Evolutionary conservation across 441 rosid genomes (phyloP).

Genomic region (Gossypium davidsonii): DNA sequence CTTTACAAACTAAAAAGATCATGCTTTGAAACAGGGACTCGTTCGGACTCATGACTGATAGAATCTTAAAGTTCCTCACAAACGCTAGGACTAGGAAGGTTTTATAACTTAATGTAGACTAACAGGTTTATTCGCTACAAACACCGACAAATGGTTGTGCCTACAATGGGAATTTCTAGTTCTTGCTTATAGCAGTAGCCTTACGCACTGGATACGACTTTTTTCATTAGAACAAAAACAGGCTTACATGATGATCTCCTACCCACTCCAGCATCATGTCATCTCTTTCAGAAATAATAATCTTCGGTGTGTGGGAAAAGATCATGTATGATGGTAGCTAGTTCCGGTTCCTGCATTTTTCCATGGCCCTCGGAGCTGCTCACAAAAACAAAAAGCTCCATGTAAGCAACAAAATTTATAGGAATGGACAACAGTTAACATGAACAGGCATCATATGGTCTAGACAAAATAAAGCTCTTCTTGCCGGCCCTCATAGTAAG

Average conservation of each 20-base stretch:
- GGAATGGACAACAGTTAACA: background rate
- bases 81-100: conserved; percentile 19
- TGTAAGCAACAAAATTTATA: background rate
- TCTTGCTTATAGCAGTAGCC: background rate
- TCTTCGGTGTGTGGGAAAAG: conserved; percentile 12
- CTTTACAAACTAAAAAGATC: conserved; percentile 32
- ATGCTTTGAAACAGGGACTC: conserved; percentile 18
- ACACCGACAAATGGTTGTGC: too few relatives aligned
- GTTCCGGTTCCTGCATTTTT: conserved; percentile 50
- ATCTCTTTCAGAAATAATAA: background rate
- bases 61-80: conserved; percentile 13
- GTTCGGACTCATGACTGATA: conserved; percentile 14
- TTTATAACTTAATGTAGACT: conserved; percentile 11
- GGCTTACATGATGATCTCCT: conserved; percentile 23
- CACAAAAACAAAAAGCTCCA: background rate
- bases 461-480: background rate
- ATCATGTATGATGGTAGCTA: conserved; percentile 23
- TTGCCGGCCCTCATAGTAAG: background rate
- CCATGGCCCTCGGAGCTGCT: conserved; percentile 65
- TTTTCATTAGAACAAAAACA: conserved; percentile 16
- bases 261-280: conserved; percentile 23
- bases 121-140: background rate
- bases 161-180: background rate
- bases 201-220: background rate
- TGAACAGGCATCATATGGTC: background rate